phyloP scores from a whole-genome alignment of 164 flowering plant genomes.

The Kingdonia uniflora region DNA sequence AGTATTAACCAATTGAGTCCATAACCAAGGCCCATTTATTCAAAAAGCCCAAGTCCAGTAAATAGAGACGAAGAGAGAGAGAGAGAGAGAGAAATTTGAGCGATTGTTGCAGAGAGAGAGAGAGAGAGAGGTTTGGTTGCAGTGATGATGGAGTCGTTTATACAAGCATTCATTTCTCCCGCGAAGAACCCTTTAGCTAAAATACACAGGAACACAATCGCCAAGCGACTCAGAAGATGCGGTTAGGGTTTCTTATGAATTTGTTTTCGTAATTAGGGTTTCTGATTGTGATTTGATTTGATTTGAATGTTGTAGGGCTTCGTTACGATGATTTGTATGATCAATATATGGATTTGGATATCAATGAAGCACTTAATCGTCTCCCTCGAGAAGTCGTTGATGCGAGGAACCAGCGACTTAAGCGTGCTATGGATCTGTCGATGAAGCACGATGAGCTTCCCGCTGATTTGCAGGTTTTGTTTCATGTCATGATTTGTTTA shows the following conservation, averaged over 20 bases:
- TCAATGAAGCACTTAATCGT: constrained; percentile 78
- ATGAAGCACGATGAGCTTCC: constrained; percentile 93
- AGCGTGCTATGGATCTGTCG: constrained; percentile 96
- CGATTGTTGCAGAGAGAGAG: neutral
- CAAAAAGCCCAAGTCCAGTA: neutral
- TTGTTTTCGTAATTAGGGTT: neutral
- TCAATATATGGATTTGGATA: constrained; percentile 67
- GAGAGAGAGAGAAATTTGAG: constrained; percentile 1
- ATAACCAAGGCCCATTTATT: too few species aligned
- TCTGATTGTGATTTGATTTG: constrained; percentile 4
- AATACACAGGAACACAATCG: constrained; percentile 52
- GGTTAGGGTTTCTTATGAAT: constrained; percentile 31
- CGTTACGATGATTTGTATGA: constrained; percentile 86
- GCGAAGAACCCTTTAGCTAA: constrained; percentile 61
- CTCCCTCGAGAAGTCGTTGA: constrained; percentile 85
- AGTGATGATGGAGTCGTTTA: constrained; percentile 30
- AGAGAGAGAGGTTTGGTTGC: neutral
- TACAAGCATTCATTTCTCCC: constrained; percentile 42
- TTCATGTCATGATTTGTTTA: neutral
- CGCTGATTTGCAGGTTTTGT: constrained; percentile 63
- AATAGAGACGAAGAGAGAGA: constrained; percentile 1
- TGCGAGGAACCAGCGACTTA: constrained; percentile 86
- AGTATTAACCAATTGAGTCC: too few species aligned
- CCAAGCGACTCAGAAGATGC: constrained; percentile 60
- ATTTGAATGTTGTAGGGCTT: constrained; percentile 34